These are phyloP conservation scores for Lachancea dasiensis DNA, from an alignment of 805 yeast genomes.

Conservation along the genomic window DNA sequence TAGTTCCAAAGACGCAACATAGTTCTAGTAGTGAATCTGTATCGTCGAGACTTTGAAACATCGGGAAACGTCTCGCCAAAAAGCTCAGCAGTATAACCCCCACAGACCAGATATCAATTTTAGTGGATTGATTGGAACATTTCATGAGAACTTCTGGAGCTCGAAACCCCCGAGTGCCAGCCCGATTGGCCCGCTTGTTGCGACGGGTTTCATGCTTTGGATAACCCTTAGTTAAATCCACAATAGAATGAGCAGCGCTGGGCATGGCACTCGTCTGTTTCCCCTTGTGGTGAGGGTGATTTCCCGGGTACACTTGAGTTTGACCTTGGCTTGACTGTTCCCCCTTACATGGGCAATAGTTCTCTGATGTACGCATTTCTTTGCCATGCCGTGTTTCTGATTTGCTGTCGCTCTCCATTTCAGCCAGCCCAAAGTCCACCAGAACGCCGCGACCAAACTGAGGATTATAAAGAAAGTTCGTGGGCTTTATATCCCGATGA, in stretches of 20 bases:
- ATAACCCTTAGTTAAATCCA: slow-evolving; percentile 53
- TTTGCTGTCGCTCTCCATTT: slow-evolving; percentile 24
- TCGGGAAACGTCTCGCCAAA: slow-evolving; percentile 76
- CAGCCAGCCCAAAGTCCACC: slow-evolving; percentile 92
- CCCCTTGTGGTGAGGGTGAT: slow-evolving; percentile 23
- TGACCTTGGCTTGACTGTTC: slow-evolving; percentile 28
- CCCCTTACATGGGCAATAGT: slow-evolving; percentile 52
- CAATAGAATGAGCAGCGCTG: slow-evolving; percentile 17
- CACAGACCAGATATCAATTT: slow-evolving; percentile 88
- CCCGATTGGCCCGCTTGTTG: slow-evolving; percentile 90
- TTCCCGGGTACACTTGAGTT: slow-evolving; percentile 18
- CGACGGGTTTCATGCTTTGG: slow-evolving; percentile 84
- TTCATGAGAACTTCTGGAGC: slow-evolving; percentile 91
- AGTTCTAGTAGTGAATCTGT: slow-evolving; percentile 85
- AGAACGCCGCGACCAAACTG: slow-evolving; percentile 73
- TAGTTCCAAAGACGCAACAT: slow-evolving; percentile 71
- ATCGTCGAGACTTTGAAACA: slow-evolving; percentile 91
- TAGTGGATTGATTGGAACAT: slow-evolving; percentile 75
- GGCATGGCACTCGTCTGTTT: slow-evolving; percentile 22
- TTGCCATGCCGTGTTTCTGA: slow-evolving; percentile 2
- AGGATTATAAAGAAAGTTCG: slow-evolving; percentile 60
- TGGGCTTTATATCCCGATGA: slow-evolving; percentile 90
- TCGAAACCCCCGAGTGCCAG: slow-evolving; percentile 92
- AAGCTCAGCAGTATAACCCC: slow-evolving; percentile 82
- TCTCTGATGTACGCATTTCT: slow-evolving; percentile 15